Conservation (phyloP, 2,329 filamentous ascomycete genomes). For the Cladosporium austrohemisphaericum region DNA sequence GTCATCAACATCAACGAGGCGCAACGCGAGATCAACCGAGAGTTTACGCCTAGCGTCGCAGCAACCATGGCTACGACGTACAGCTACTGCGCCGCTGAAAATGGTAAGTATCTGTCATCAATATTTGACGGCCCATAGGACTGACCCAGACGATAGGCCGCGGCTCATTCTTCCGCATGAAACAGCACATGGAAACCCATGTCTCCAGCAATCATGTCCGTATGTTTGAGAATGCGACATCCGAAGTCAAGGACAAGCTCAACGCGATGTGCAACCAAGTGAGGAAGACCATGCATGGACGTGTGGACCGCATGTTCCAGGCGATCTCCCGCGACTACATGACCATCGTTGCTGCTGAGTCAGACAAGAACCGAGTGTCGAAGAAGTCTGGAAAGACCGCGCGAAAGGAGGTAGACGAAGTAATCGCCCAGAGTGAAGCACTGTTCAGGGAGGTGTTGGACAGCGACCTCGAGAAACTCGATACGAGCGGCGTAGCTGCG, state of each 20-base stretch:
- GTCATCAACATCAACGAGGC: slow-evolving; percentile 38
- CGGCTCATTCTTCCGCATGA: slow-evolving; percentile 53
- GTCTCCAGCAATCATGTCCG: slow-evolving; percentile 37
- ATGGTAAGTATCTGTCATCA: slow-evolving; percentile 21
- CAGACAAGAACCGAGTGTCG: slow-evolving; percentile 18
- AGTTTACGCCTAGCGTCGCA: slow-evolving; percentile 50
- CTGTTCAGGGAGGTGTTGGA: slow-evolving; percentile 20
- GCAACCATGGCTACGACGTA: slow-evolving; percentile 48
- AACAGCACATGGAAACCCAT: slow-evolving; percentile 45
- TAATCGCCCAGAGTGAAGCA: slow-evolving; percentile 18
- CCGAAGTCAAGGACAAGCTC: slow-evolving; percentile 41
- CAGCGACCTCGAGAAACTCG: slow-evolving; percentile 20
- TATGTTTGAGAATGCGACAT: slow-evolving; percentile 51
- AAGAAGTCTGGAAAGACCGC: slow-evolving; percentile 21
- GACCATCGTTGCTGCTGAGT: slow-evolving; percentile 28
- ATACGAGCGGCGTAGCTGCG: neutral
- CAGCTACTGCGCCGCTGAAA: slow-evolving; percentile 41
- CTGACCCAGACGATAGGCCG: slow-evolving; percentile 19
- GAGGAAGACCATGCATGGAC: slow-evolving; percentile 41
- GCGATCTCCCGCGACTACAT: slow-evolving; percentile 38
- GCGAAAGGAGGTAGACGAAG: slow-evolving; percentile 22
- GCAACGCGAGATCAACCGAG: slow-evolving; percentile 53
- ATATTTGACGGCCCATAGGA: too few species aligned
- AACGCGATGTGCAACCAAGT: slow-evolving; percentile 42
- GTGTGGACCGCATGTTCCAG: slow-evolving; percentile 43